A percentile compares a stretch with the other conserved stretches of the same genome.
These are phyloP conservation scores for Aspergillus cavernicola DNA, from an alignment of 495 filamentous ascomycete genomes.

Conservation along the genomic window DNA sequence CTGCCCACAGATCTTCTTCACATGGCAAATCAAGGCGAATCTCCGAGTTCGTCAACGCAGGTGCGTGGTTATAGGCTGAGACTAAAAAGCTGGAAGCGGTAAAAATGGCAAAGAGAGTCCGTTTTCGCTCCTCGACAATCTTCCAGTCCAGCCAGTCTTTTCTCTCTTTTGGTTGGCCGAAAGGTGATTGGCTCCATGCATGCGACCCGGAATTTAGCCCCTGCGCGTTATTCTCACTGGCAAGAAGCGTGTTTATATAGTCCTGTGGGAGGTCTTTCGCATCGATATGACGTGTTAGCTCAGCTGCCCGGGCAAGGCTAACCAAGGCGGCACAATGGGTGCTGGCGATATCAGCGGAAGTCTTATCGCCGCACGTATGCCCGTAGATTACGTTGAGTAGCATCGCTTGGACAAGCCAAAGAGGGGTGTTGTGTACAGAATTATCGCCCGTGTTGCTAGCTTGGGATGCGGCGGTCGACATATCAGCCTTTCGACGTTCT, in stretches of 20 bases:
- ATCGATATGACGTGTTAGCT: constrained; percentile 54
- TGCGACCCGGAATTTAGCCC: constrained; percentile 19
- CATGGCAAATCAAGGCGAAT: constrained; percentile 88
- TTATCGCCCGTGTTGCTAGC: constrained; percentile 57
- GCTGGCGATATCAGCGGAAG: constrained; percentile 82
- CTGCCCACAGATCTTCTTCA: constrained; percentile 88
- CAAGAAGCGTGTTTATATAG: constrained; percentile 25
- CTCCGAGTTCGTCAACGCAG: constrained; percentile 90
- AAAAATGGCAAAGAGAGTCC: constrained; percentile 90
- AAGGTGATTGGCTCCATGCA: constrained; percentile 27
- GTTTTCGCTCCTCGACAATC: constrained; percentile 82
- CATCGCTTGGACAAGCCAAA: constrained; percentile 99
- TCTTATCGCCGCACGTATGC: constrained; percentile 91
- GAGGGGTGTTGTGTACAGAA: constrained; percentile 72
- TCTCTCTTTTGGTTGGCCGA: constrained; percentile 62
- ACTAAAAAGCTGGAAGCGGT: constrained; percentile 86
- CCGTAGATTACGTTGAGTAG: constrained; percentile 94
- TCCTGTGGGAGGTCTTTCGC: constrained; percentile 39
- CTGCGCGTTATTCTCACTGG: neutral
- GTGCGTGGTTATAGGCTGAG: constrained; percentile 87
- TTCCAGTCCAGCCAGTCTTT: constrained; percentile 90
- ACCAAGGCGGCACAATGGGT: constrained; percentile 90
- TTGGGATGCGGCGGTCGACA: constrained; percentile 72
- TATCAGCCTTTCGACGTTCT: constrained; percentile 84
- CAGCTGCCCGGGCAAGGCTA: constrained; percentile 83